These are phyloP conservation scores for Rhizopogon salebrosus DNA, from an alignment of 768 basidiomycete species.

Conservation along the genomic window DNA sequence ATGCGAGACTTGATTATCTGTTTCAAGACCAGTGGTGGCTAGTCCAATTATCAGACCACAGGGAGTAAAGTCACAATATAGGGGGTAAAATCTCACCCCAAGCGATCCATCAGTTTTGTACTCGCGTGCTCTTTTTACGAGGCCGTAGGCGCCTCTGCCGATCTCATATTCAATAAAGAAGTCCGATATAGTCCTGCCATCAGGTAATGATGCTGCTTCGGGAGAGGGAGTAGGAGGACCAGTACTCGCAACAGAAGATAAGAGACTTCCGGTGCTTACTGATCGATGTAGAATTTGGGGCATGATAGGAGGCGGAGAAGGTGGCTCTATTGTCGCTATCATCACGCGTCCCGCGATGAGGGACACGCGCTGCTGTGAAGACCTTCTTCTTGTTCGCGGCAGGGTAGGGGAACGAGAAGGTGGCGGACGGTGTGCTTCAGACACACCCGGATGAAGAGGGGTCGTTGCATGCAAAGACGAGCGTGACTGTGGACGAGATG, in stretches of 20 bases:
- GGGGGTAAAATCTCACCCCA: conserved; percentile 58
- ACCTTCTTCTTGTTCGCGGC: conserved; percentile 66
- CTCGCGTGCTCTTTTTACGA: conserved; percentile 87
- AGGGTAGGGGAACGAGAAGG: conserved; percentile 48
- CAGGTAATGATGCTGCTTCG: conserved; percentile 27
- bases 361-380: conserved; percentile 81
- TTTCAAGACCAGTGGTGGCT: conserved; percentile 93
- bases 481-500: conserved; percentile 20
- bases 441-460: conserved; percentile 14
- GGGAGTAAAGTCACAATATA: conserved; percentile 12
- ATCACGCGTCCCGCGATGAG: conserved; percentile 78
- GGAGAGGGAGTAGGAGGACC: conserved; percentile 57
- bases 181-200: conserved; percentile 75
- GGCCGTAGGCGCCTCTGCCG: conserved; percentile 91
- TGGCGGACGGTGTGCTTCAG: conserved; percentile 22
- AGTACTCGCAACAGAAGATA: conserved; percentile 56
- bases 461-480: neutral
- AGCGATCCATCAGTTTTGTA: conserved; percentile 65
- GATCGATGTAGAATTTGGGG: conserved; percentile 63
- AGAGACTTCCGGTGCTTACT: conserved; percentile 55
- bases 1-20: conserved; percentile 98
- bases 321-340: conserved; percentile 72
- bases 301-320: conserved; percentile 55
- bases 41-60: conserved; percentile 10
- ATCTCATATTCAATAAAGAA: conserved; percentile 85